Base-by-base conservation (phyloP, 164 flowering plant species). In the Buxus sempervirens region DNA sequence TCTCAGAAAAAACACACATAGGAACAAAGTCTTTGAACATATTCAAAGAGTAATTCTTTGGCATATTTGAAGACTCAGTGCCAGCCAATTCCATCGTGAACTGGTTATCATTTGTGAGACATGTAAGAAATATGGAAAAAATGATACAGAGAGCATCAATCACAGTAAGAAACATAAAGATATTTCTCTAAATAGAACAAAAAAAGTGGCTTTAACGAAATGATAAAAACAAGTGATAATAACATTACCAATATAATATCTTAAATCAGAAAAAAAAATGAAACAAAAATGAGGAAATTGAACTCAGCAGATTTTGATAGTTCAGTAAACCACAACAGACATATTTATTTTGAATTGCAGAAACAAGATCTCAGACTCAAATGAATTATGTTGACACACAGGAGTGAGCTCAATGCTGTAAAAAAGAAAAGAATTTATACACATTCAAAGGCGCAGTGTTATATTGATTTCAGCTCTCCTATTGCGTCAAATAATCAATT, bases 1-100 rank as follows among this genome's bases (percentile, higher is more conserved):
- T 49, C 78, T 89, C 94, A 3, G 94, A 87, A 72, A 89, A 81
- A 38, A 87, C 73, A 57, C 76, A 68, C 91, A 89, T 86, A 0
- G 94, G 94, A 66, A 87, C 86, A 66, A 89, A 75, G 72, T 89
- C 94, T 67, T 82, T 80, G 63, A 67, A 81, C 94, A 87, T 87
- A 70, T 89, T 87, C 75, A 89, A 53, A 6, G 89, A 73, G 76
- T 82, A 87, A 74, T 76, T 83, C 70, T 84, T 85, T 0, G 90
- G 94, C 57, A 69, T 60, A 62, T 82, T 76, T 42, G 72, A 83
- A 8, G 41, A n/a, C 58, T 75, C 91, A 23, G 70, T 22, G 26
- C 82, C 80, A 73, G 77, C 78, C 87, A 84, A 84, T 80, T 87
- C 91, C 94, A 89, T 84, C 0, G 79, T 78, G 48, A 84, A 89